phyloP scores from a whole-genome alignment of 2,329 filamentous ascomycete species.

The Fusarium sterilihyphosum region DNA sequence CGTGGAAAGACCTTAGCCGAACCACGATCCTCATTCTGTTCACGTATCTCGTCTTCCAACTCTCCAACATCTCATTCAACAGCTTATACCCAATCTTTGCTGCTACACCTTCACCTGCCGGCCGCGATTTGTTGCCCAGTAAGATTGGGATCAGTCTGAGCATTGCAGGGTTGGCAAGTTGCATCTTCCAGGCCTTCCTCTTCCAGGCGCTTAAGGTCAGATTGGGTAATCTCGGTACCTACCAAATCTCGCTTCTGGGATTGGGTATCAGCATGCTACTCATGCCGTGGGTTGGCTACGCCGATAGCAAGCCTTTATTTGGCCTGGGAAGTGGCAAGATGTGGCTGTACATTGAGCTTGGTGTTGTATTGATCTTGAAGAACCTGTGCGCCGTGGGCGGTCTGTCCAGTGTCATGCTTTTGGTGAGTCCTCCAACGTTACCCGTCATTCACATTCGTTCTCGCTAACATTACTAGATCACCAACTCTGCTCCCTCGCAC shows the following conservation, averaged over 20 bases:
- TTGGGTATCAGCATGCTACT: constrained; percentile 84
- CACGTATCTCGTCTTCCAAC: constrained; percentile 92
- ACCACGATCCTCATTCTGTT: constrained; percentile 84
- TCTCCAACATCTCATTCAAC: constrained; percentile 95
- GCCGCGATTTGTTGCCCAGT: constrained; percentile 77
- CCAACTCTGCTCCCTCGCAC: constrained; percentile 89
- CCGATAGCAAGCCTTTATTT: constrained; percentile 65
- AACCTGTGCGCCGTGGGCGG: constrained; percentile 91
- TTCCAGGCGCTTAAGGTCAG: constrained; percentile 82
- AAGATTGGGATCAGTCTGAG: constrained; percentile 89
- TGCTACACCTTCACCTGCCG: constrained; percentile 77
- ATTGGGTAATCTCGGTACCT: constrained; percentile 87
- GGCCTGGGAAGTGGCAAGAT: constrained; percentile 70
- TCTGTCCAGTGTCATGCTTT: constrained; percentile 84
- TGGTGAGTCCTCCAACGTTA: constrained; percentile 64
- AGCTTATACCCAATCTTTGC: constrained; percentile 95
- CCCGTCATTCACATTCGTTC: too few species aligned
- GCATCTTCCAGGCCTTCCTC: constrained; percentile 87
- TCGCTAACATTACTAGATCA: constrained; percentile 69
- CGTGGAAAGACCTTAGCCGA: constrained; percentile 71
- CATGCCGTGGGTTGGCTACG: constrained; percentile 91
- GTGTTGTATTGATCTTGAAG: constrained; percentile 82
- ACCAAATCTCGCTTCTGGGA: constrained; percentile 79
- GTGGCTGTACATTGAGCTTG: constrained; percentile 85
- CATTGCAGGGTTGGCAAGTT: constrained; percentile 85